Base-by-base conservation (phyloP, 768 basidiomycete species). In the Pilatotrama ljubarskyi region DNA sequence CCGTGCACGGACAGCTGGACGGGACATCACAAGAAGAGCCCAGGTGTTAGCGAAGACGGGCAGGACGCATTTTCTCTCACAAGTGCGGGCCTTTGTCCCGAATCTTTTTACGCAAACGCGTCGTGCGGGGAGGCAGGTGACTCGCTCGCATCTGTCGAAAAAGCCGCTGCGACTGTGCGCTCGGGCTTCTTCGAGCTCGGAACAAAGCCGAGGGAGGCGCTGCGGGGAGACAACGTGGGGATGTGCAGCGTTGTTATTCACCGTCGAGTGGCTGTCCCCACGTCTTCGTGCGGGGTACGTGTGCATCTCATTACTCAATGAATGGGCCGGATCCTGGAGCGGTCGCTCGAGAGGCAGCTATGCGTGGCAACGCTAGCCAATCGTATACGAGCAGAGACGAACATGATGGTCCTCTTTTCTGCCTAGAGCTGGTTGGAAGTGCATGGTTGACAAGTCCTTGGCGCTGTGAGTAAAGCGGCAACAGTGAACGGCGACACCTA, bases 21-120 rank as follows among this genome's bases (percentile, higher is more conserved):
- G 51, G 42, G 24, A 41, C 42, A 18, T 20, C 18, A 25, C 43
- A 37, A 24, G 32, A 15, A 32, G 29, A 32, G 10, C 29, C 29
- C 29, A 4, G 29, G 29, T n/a, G 36, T 1, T 5, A 13, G 35
- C 18, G 18, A 0, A 24, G 22, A 40, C 43, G 38, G 10, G 53
- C 53, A n/a, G 42, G 35, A 51, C 58, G 26, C 35, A 15, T 53
- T n/a, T n/a, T 37, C 44, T 59, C 58, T 49, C 58, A 53, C 47
- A 51, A 3, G 13, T 43, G 18, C 59, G 59, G 59, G 26, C 59
- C 46, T 48, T 35, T 42, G 51, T 17, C 32, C 59, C 59, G 59
- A 20, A 18, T 40, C 32, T 10, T 54, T 54, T 60, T 60, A 60
- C 59, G 59, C 48, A 46, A 53, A 18, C n/a, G 9, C 14, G 43